These are phyloP conservation scores for Daedaleopsis sinensis DNA, from an alignment of 768 basidiomycete species.

Conservation along the genomic window DNA sequence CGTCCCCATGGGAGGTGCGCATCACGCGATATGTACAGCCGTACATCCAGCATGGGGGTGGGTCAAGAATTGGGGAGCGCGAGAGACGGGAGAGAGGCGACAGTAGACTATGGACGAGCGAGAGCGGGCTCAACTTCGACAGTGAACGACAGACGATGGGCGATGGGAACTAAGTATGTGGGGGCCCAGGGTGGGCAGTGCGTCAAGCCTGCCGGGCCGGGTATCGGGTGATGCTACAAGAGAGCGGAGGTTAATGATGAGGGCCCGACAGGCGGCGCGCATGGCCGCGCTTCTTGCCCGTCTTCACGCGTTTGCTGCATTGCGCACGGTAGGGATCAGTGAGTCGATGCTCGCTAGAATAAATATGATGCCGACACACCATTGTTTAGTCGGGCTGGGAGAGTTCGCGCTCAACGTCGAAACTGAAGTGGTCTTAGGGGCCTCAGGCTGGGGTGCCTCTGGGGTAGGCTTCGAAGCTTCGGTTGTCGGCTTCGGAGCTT, in stretches of 20 bases:
- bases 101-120: too few relatives aligned
- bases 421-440: neutral
- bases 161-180: neutral
- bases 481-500: neutral
- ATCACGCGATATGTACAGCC: slow-evolving; percentile 5
- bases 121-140: too few relatives aligned
- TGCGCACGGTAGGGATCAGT: neutral
- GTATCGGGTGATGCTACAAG: slow-evolving; percentile 8
- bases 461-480: neutral
- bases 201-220: slow-evolving; percentile 16
- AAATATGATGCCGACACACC: neutral
- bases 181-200: slow-evolving; percentile 1
- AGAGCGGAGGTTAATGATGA: slow-evolving; percentile 6
- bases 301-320: neutral
- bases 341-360: neutral
- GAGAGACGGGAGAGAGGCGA: too few relatives aligned
- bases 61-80: neutral
- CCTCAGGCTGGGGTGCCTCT: neutral
- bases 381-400: neutral
- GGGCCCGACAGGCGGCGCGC: slow-evolving; percentile 14
- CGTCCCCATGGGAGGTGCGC: slow-evolving; percentile 13
- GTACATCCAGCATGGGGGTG: slow-evolving; percentile 9
- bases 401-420: neutral
- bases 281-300: slow-evolving; percentile 13
- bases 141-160: neutral